A percentile compares a stretch with the other conserved stretches of the same genome.
Evolutionary conservation across 2,329 filamentous ascomycete genomes (phyloP).

Genomic region (Cladosporium sp.): DNA sequence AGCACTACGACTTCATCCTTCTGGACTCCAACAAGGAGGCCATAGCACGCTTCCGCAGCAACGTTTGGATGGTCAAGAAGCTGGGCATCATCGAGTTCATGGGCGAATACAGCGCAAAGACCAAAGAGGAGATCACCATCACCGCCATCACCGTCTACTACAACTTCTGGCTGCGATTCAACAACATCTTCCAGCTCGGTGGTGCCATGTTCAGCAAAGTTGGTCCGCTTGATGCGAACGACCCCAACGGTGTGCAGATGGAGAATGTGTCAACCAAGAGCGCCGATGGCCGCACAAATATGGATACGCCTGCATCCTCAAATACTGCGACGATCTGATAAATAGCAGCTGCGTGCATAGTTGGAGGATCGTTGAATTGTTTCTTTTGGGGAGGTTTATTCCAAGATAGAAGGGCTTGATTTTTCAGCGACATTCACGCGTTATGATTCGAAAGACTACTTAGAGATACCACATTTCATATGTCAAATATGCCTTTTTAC

Average conservation of each 20-base stretch:
- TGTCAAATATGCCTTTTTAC: too few species aligned
- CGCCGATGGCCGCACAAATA: background rate
- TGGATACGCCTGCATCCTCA: too few species aligned
- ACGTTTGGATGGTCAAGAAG: constrained; percentile 12
- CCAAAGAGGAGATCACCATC: constrained; percentile 13
- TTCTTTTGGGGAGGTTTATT: too few species aligned
- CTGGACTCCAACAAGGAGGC: constrained; percentile 10
- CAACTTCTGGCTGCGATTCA: constrained; percentile 7
- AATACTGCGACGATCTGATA: too few species aligned
- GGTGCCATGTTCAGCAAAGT: constrained; percentile 5
- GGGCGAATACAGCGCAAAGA: background rate
- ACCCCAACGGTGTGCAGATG: background rate
- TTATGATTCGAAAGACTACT: too few species aligned
- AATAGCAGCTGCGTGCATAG: too few species aligned
- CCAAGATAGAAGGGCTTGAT: too few species aligned
- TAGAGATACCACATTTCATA: too few species aligned
- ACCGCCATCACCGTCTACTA: constrained; percentile 11
- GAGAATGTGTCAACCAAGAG: background rate
- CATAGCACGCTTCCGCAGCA: constrained; percentile 11
- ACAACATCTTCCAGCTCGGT: constrained; percentile 10
- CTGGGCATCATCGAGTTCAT: constrained; percentile 13
- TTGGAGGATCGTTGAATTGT: too few species aligned
- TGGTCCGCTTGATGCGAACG: constrained; percentile 2
- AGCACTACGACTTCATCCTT: constrained; percentile 14
- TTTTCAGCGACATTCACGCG: too few species aligned